Conservation (phyloP, 2,329 filamentous ascomycete species). For the Hypoxylon rubiginosum region DNA sequence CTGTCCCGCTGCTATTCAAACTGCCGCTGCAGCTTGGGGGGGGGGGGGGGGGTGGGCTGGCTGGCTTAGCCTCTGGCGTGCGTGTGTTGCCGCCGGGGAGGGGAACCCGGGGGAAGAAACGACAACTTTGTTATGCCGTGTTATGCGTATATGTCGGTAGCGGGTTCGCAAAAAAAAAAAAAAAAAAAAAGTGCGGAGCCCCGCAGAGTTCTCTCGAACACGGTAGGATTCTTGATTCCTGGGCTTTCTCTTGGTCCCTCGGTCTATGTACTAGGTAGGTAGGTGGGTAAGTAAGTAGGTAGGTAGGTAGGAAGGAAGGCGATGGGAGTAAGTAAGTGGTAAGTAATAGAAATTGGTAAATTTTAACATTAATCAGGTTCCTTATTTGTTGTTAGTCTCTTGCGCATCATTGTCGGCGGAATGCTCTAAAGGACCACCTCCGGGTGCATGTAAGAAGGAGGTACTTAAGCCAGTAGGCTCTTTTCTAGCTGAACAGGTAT, state of each 20-base stretch:
- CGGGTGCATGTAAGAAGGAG: background rate
- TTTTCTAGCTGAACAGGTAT: background rate
- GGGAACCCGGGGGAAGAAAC: conserved; percentile 13
- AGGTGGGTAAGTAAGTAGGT: background rate
- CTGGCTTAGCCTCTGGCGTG: conserved; percentile 3
- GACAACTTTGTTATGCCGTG: background rate
- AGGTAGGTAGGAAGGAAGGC: background rate
- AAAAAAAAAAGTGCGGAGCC: conserved; percentile 33
- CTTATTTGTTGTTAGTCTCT: background rate
- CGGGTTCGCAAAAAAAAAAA: conserved; percentile 11
- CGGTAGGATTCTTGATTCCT: conserved; percentile 1
- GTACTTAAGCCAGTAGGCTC: background rate
- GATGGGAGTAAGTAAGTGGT: background rate
- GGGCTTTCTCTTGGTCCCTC: background rate
- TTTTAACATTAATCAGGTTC: background rate
- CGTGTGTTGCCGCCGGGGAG: conserved; percentile 7
- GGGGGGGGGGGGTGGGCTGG: background rate
- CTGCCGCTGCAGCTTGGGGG: conserved; percentile 16
- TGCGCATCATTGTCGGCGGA: background rate
- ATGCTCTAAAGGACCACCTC: background rate
- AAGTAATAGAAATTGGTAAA: background rate
- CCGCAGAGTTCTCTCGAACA: conserved; percentile 28
- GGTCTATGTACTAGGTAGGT: background rate
- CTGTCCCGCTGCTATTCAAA: conserved; percentile 16
- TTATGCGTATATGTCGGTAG: background rate